phyloP scores from a whole-genome alignment of 1,139 yeast species.

The Yamadazyma aaseri region DNA sequence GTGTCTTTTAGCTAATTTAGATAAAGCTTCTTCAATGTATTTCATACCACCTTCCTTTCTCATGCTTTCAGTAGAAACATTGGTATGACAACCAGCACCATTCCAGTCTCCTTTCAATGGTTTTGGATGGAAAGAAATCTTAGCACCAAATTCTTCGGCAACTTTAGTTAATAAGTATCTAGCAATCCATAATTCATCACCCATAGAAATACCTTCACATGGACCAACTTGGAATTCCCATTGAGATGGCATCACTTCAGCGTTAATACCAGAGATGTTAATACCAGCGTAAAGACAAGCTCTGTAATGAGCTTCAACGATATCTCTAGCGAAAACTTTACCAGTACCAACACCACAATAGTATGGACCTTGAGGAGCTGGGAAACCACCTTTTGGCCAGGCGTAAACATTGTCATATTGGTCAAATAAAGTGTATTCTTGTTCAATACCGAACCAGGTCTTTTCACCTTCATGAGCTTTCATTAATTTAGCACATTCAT shows the following conservation, averaged over 20 bases:
- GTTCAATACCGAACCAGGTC: slow-evolving; percentile 98
- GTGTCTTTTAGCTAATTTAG: slow-evolving; percentile 94
- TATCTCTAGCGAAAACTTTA: slow-evolving; percentile 96
- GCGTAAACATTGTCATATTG: slow-evolving; percentile 88
- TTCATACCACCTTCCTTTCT: slow-evolving; percentile 96
- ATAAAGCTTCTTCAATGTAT: slow-evolving; percentile 86
- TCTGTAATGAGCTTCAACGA: slow-evolving; percentile 98
- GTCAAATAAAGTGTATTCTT: slow-evolving; percentile 96
- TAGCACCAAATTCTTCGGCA: slow-evolving; percentile 98
- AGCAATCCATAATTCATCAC: slow-evolving; percentile 95
- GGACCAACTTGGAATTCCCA: slow-evolving; percentile 99
- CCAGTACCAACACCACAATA: slow-evolving; percentile 99
- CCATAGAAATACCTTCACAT: slow-evolving; percentile 92
- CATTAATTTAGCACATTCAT: slow-evolving; percentile 94
- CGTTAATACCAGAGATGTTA: slow-evolving; percentile 91
- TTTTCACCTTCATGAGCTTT: slow-evolving; percentile 82
- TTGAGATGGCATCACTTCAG: slow-evolving; percentile 99
- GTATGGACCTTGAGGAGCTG: slow-evolving; percentile 99
- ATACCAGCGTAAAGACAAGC: slow-evolving; percentile 95
- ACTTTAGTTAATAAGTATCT: slow-evolving; percentile 91
- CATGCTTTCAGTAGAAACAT: slow-evolving; percentile 90
- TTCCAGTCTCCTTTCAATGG: slow-evolving; percentile 99
- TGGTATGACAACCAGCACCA: slow-evolving; percentile 99
- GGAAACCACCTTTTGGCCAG: slow-evolving; percentile 99
- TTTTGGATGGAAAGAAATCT: slow-evolving; percentile 98